Percentiles rank a stretch among this genome's conserved stretches.
These are phyloP conservation scores for Nemania serpens DNA, from an alignment of 2,329 filamentous ascomycete species.

Conservation along the genomic window DNA sequence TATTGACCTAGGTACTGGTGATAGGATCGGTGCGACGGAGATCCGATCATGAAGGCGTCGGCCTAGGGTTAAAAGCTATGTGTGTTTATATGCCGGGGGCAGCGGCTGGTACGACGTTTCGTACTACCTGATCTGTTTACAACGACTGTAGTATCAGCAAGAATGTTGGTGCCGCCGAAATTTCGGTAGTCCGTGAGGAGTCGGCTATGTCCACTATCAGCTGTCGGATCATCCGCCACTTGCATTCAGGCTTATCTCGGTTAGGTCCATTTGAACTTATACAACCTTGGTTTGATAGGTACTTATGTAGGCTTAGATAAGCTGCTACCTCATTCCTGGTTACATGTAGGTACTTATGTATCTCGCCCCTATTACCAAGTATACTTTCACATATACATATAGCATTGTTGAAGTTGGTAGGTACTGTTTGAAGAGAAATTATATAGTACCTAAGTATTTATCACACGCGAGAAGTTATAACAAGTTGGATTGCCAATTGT, in stretches of 20 bases:
- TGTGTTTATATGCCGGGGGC: not conserved
- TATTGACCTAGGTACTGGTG: not conserved
- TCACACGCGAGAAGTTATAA: too few relatives aligned
- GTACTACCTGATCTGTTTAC: not conserved
- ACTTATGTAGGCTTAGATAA: not conserved
- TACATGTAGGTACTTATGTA: not conserved
- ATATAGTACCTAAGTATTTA: too few relatives aligned
- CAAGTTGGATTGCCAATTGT: too few relatives aligned
- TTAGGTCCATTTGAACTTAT: too few relatives aligned
- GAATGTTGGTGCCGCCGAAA: constrained; percentile 14
- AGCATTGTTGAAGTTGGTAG: too few relatives aligned
- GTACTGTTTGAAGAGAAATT: too few relatives aligned
- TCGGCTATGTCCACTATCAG: constrained; percentile 6
- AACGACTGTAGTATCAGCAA: not conserved
- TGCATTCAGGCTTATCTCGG: not conserved
- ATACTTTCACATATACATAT: too few relatives aligned
- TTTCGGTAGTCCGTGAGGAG: constrained; percentile 22
- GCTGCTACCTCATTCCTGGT: too few relatives aligned
- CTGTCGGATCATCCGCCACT: constrained; percentile 15
- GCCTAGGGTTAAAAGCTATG: not conserved
- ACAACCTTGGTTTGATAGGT: not conserved
- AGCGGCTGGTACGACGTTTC: not conserved
- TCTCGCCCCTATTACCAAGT: not conserved
- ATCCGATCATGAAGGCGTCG: constrained; percentile 14
- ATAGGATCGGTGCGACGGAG: constrained; percentile 16